These are phyloP conservation scores for Diaporthe citriasiana DNA, from an alignment of 2,329 filamentous ascomycete genomes.

Conservation along the genomic window DNA sequence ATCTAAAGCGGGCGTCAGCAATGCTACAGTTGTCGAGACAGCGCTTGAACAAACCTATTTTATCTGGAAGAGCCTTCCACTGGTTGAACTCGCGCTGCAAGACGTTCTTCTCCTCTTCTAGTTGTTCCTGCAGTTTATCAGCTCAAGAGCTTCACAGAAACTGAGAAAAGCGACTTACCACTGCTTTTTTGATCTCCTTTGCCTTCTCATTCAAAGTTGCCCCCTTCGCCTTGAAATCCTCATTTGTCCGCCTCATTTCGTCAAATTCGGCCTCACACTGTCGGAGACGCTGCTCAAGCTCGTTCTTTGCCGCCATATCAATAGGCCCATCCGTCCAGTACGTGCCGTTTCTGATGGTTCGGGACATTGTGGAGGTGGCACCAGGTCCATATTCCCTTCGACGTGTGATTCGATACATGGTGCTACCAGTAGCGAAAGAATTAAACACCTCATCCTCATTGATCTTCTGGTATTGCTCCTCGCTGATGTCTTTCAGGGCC, in stretches of 20 bases:
- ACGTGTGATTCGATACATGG: slow-evolving; percentile 75
- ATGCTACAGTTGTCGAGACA: too few relatives aligned
- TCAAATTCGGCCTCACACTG: slow-evolving; percentile 57
- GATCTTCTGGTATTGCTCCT: slow-evolving; percentile 78
- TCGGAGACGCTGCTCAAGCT: slow-evolving; percentile 68
- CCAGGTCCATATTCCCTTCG: slow-evolving; percentile 85
- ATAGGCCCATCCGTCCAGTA: slow-evolving; percentile 85
- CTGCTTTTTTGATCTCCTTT: slow-evolving; percentile 54
- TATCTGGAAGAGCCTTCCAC: slow-evolving; percentile 77
- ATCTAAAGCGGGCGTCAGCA: slow-evolving; percentile 44
- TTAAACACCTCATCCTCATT: slow-evolving; percentile 69
- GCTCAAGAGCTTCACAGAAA: not conserved
- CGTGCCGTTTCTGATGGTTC: slow-evolving; percentile 70
- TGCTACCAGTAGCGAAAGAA: slow-evolving; percentile 78
- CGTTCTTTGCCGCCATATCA: slow-evolving; percentile 74
- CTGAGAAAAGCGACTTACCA: slow-evolving; percentile 54
- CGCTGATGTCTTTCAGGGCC: slow-evolving; percentile 71
- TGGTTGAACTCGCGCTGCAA: slow-evolving; percentile 76
- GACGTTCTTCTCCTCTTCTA: slow-evolving; percentile 74
- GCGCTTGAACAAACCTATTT: slow-evolving; percentile 66
- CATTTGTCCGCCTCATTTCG: slow-evolving; percentile 52
- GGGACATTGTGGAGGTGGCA: slow-evolving; percentile 78
- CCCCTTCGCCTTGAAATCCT: slow-evolving; percentile 55
- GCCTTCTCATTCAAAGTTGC: slow-evolving; percentile 54
- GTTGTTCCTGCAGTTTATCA: slow-evolving; percentile 55